Percentiles rank a stretch among this genome's conserved stretches.
phyloP scores from a whole-genome alignment of 768 basidiomycete genomes.

The Tylopilus vinaceipallidus region DNA sequence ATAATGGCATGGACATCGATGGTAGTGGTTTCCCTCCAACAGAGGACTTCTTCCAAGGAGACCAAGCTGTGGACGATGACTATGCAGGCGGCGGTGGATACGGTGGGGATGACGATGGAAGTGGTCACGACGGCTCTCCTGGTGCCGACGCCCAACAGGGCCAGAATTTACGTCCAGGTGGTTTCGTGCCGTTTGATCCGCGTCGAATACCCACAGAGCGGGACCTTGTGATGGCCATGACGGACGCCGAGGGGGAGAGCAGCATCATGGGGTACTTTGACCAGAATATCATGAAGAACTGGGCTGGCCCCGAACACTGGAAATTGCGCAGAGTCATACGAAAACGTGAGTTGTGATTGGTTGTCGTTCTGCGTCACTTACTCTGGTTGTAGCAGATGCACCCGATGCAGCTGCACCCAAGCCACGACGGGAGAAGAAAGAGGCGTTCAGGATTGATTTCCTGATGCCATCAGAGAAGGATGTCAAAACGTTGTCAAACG shows the following conservation, averaged over 20 bases:
- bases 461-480: constrained; percentile 55
- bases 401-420: constrained; percentile 49
- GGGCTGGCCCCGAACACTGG: constrained; percentile 99
- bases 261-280: constrained; percentile 88
- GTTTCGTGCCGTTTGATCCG: constrained; percentile 82
- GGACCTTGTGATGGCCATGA: constrained; percentile 86
- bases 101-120: constrained; percentile 43
- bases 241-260: constrained; percentile 55
- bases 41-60: constrained; percentile 71
- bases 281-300: constrained; percentile 81
- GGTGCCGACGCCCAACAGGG: constrained; percentile 41
- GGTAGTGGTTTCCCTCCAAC: constrained; percentile 38
- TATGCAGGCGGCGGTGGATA: constrained; percentile 38
- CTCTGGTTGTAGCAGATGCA: constrained; percentile 41
- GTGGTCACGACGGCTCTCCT: constrained; percentile 42
- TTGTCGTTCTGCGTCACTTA: constrained; percentile 1
- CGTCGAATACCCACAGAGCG: constrained; percentile 70
- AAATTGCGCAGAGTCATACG: constrained; percentile 82
- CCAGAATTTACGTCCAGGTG: constrained; percentile 41
- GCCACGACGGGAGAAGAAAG: constrained; percentile 71
- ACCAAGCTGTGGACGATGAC: constrained; percentile 52
- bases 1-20: constrained; percentile 40
- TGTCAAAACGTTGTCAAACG: constrained; percentile 59
- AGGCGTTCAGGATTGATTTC: constrained; percentile 83
- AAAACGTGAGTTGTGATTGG: constrained; percentile 51